Conservation (phyloP, 305 asterid species). For the Caryopteris hybrid region DNA sequence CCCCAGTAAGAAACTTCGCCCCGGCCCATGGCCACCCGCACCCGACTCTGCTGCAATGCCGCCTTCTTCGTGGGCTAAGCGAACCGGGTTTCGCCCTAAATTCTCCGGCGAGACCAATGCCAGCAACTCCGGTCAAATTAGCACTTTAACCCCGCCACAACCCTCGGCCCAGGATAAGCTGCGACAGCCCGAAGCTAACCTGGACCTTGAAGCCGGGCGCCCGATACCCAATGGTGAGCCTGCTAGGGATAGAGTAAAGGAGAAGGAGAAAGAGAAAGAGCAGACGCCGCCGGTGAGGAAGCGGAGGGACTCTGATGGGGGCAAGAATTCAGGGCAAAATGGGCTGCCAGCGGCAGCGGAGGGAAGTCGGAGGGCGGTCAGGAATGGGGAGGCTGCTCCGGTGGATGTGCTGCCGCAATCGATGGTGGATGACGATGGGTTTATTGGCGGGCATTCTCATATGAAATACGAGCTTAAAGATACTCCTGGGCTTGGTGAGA, state of each 20-base stretch:
- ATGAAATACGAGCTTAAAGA: slow-evolving; percentile 95
- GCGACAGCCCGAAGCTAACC: slow-evolving; percentile 23
- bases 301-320: slow-evolving; percentile 83
- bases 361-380: slow-evolving; percentile 47
- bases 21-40: slow-evolving; percentile 79
- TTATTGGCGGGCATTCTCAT: slow-evolving; percentile 64
- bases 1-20: slow-evolving; percentile 58
- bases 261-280: slow-evolving; percentile 39
- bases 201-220: slow-evolving; percentile 77
- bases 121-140: slow-evolving; percentile 67
- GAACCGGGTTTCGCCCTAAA: slow-evolving; percentile 92
- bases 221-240: slow-evolving; percentile 49
- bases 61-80: slow-evolving; percentile 91
- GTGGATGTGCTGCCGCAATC: slow-evolving; percentile 57
- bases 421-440: slow-evolving; percentile 68
- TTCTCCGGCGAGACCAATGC: slow-evolving; percentile 94
- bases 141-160: slow-evolving; percentile 23
- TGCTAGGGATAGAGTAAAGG: slow-evolving; percentile 40
- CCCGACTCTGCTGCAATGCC: slow-evolving; percentile 82
- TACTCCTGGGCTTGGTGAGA: slow-evolving; percentile 93
- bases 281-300: slow-evolving; percentile 56
- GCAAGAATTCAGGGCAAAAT: slow-evolving; percentile 38
- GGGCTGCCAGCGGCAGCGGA: slow-evolving; percentile 42
- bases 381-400: slow-evolving; percentile 44
- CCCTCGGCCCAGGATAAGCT: slow-evolving; percentile 25